phyloP scores from a whole-genome alignment of 2,329 filamentous ascomycete genomes.

The Cladosporium oxysporum region DNA sequence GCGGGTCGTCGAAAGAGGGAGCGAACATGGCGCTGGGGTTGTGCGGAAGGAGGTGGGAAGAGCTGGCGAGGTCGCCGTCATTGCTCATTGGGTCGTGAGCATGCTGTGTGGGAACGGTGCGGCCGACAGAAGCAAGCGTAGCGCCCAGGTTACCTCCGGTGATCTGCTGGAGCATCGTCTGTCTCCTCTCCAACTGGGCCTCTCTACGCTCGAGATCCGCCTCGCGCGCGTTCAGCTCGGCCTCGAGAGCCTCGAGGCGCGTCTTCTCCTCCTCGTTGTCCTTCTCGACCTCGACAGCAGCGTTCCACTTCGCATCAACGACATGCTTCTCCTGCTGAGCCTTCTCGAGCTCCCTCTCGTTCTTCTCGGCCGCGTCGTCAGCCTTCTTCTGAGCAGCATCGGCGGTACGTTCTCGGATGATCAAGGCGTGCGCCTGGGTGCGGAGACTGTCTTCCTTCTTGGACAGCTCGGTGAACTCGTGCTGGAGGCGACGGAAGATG shows the following conservation, averaged over 20 bases:
- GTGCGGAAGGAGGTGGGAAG: not conserved
- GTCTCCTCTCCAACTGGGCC: not conserved
- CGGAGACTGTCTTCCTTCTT: not conserved
- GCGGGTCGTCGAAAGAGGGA: not conserved
- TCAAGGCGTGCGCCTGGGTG: not conserved
- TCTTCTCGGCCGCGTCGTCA: not conserved
- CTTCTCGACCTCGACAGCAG: not conserved
- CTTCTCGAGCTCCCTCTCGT: not conserved
- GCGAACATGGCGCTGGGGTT: not conserved
- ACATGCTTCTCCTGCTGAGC: not conserved
- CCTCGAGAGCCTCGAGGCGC: not conserved
- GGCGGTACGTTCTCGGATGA: not conserved
- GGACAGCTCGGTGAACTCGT: not conserved
- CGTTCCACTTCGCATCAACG: not conserved
- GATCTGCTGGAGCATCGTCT: not conserved
- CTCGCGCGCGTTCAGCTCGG: not conserved
- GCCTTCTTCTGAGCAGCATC: not conserved
- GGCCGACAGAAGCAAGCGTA: not conserved
- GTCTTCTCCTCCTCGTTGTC: not conserved
- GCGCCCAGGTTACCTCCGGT: not conserved
- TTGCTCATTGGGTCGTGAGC: not conserved
- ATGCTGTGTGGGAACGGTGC: not conserved
- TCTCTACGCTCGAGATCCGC: not conserved
- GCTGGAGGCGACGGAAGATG: not conserved
- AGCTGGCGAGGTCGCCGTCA: not conserved